Evolutionary conservation across 2,329 filamentous ascomycete genomes (phyloP).

Genomic region (Bipolaris zeicola): DNA sequence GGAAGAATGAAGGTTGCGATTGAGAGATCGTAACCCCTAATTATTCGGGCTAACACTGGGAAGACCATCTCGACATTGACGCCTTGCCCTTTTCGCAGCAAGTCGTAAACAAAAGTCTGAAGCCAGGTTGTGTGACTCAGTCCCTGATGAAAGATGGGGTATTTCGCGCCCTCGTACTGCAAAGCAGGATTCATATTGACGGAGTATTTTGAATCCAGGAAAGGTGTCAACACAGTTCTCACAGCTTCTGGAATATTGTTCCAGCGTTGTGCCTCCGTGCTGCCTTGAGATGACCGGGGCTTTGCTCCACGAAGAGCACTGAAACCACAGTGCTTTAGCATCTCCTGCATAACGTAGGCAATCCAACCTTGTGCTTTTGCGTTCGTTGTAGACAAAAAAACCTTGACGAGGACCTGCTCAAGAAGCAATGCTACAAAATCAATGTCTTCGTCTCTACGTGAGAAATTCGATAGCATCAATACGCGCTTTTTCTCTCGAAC

Average conservation of each 20-base stretch:
- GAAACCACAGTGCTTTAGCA: constrained; percentile 79
- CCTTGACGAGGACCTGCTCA: constrained; percentile 84
- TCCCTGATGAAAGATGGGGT: constrained; percentile 76
- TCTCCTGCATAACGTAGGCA: constrained; percentile 91
- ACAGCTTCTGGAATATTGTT: constrained; percentile 75
- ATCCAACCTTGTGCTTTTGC: constrained; percentile 87
- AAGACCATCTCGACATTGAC: constrained; percentile 78
- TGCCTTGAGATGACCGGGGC: constrained; percentile 58
- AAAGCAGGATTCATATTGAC: constrained; percentile 56
- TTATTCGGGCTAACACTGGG: constrained; percentile 77
- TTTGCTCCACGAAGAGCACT: constrained; percentile 59
- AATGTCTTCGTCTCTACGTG: constrained; percentile 74
- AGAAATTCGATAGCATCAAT: constrained; percentile 86
- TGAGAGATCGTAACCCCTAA: constrained; percentile 82
- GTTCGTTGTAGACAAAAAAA: constrained; percentile 89
- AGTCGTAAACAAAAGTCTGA: constrained; percentile 76
- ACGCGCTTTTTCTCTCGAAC: constrained; percentile 80
- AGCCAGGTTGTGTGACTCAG: constrained; percentile 82
- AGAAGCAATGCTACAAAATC: constrained; percentile 86
- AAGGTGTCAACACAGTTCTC: constrained; percentile 83
- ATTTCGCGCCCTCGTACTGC: constrained; percentile 50
- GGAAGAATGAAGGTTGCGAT: constrained; percentile 89
- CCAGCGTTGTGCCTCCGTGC: constrained; percentile 75
- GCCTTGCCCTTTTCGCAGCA: constrained; percentile 78
- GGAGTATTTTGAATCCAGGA: constrained; percentile 81